These are phyloP conservation scores for Colletotrichum zoysiae DNA, from an alignment of 2,329 filamentous ascomycete species.

Conservation along the genomic window DNA sequence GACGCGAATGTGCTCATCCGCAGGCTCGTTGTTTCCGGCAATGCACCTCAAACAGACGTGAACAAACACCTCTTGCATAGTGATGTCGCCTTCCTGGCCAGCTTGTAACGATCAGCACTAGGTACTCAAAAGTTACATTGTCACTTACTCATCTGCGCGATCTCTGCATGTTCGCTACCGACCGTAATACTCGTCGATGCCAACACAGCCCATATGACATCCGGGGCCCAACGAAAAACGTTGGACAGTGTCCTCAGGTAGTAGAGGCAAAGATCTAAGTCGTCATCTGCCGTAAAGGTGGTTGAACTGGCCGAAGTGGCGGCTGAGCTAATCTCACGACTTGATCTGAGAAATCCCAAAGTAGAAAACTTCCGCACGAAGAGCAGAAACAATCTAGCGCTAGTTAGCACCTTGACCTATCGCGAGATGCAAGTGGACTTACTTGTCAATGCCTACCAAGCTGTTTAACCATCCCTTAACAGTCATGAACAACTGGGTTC, in stretches of 20 bases:
- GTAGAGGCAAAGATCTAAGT: constrained; percentile 82
- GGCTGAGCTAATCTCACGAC: constrained; percentile 44
- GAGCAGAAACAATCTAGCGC: constrained; percentile 68
- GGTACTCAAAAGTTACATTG: not conserved
- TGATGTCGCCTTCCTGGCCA: constrained; percentile 66
- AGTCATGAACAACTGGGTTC: constrained; percentile 80
- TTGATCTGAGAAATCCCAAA: constrained; percentile 64
- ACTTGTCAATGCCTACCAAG: constrained; percentile 74
- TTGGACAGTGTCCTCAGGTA: constrained; percentile 81
- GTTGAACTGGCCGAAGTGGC: constrained; percentile 46
- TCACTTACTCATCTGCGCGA: constrained; percentile 65
- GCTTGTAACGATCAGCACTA: constrained; percentile 54
- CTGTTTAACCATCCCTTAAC: constrained; percentile 84
- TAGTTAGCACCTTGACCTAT: constrained; percentile 1
- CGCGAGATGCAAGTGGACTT: constrained; percentile 44
- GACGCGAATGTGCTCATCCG: constrained; percentile 54
- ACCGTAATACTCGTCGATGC: constrained; percentile 70
- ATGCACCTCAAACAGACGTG: constrained; percentile 75
- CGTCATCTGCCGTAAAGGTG: constrained; percentile 68
- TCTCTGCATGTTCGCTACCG: constrained; percentile 58
- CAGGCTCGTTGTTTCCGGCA: constrained; percentile 55
- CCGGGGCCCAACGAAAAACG: constrained; percentile 76
- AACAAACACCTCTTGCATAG: constrained; percentile 76
- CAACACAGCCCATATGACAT: constrained; percentile 77
- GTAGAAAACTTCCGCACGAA: constrained; percentile 70